These are phyloP conservation scores for Alternaria brassicae DNA, from an alignment of 2,329 filamentous ascomycete genomes.

Conservation along the genomic window DNA sequence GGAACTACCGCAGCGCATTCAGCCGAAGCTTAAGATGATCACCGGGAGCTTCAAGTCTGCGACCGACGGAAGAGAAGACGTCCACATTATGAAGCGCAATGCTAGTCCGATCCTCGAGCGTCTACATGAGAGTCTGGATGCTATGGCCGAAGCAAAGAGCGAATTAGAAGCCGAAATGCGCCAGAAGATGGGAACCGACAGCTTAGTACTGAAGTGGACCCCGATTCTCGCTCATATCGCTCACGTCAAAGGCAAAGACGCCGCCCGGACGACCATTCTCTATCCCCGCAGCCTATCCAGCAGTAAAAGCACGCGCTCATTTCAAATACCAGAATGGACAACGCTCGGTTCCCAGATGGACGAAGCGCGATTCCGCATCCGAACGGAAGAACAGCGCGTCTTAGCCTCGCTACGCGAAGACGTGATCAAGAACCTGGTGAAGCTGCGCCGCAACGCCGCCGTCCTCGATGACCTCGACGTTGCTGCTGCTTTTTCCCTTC, in stretches of 20 bases:
- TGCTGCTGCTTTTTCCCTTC: constrained; percentile 79
- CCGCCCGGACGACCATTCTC: constrained; percentile 42
- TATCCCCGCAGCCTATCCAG: constrained; percentile 69
- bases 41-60: constrained; percentile 43
- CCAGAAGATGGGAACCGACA: constrained; percentile 57
- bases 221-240: constrained; percentile 88
- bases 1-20: constrained; percentile 46
- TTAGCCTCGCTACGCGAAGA: constrained; percentile 75
- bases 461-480: constrained; percentile 95
- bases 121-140: constrained; percentile 72
- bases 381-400: constrained; percentile 82
- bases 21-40: constrained; percentile 45
- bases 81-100: constrained; percentile 68
- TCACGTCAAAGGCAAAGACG: constrained; percentile 84
- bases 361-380: constrained; percentile 76
- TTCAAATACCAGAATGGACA: constrained; percentile 86
- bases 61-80: constrained; percentile 55
- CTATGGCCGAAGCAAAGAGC: constrained; percentile 66
- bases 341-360: constrained; percentile 80
- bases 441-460: constrained; percentile 85
- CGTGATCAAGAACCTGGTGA: constrained; percentile 83
- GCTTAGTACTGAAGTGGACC: constrained; percentile 82
- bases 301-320: constrained; percentile 83
- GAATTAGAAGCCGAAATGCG: constrained; percentile 68
- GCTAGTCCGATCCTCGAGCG: constrained; percentile 71